Base-by-base conservation (phyloP, 192 early-diverging fungal species). In the Podila minutissima region DNA sequence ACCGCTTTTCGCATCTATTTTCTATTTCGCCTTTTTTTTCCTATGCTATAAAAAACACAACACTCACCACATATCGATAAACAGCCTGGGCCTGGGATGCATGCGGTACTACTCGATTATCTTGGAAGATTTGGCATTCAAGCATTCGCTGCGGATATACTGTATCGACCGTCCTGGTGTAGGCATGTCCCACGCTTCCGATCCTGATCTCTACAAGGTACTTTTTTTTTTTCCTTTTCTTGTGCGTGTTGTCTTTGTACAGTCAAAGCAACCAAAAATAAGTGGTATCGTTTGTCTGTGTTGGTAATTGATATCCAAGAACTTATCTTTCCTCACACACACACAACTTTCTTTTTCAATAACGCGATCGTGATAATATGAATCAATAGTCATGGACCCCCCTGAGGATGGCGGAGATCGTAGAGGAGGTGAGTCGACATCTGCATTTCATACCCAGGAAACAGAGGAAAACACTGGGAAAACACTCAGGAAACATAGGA, bases 91-190 rank as follows among this genome's bases (percentile, higher is more conserved):
- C 37, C 66, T 84, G 73, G 83, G 83, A 51, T 84, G 83, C 64
- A 81, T 84, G 67, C 65, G 83, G 0, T 84, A 84, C 64, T 84
- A 82, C 59, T 82, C 78, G 26, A 81, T 81, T 64, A 82, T 84
- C 57, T 74, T 84, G 38, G 83, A 84, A 46, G 83, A 84, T 26
- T 67, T 84, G 57, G 83, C 83, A 2, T 82, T 69, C 64, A 84
- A 75, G 49, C 78, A 84, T 51, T 74, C 73, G 28, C 71, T 84
- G 17, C 67, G 83, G 66, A 82, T 84, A 24, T 82, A 82, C 59
- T 84, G 83, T 60, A 79, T 81, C 31, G 83, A 84, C 59, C 76
- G 83, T 50, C 83, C 83, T 28, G 83, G 83, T 11, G 75, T 82
- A 9, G 83, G 83, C 28, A 74, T 82, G 61, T 84, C 83, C 0